phyloP scores from a whole-genome alignment of 73 alveolate genomes.

The Halteria grandinella region DNA sequence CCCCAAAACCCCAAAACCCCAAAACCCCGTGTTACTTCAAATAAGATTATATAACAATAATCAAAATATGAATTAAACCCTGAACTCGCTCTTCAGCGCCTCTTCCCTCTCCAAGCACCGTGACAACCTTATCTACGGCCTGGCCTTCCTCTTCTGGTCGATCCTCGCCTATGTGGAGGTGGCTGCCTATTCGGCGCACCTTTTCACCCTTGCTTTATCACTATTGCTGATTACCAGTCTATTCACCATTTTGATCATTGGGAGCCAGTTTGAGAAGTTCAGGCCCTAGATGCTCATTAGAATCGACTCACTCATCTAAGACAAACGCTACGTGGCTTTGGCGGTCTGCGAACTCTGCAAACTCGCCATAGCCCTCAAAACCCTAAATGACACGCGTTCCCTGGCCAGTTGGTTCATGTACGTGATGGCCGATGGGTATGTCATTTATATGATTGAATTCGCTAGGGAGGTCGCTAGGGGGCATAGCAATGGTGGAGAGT shows the following conservation, averaged over 20 bases:
- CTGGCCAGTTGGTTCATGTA: constrained; percentile 43
- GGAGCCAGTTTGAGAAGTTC: constrained; percentile 35
- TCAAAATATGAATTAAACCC: constrained; percentile 4
- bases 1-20: neutral
- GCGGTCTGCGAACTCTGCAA: constrained; percentile 6
- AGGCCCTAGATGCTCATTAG: constrained; percentile 13
- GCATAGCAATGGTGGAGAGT: no score
- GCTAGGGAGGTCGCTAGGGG: neutral
- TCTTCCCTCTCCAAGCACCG: neutral
- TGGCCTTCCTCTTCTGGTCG: constrained; percentile 30
- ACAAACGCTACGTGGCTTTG: constrained; percentile 38
- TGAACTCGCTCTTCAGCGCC: neutral
- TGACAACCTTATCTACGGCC: constrained; percentile 23
- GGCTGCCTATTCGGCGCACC: neutral
- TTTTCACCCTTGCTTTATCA: neutral
- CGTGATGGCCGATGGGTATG: constrained; percentile 18
- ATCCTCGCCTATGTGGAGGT: constrained; percentile 28
- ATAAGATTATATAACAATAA: neutral
- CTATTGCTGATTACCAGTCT: constrained; percentile 32
- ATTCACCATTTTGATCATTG: constrained; percentile 34
- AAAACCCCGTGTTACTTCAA: neutral
- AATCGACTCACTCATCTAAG: neutral
- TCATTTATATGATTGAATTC: constrained; percentile 7
- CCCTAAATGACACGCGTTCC: constrained; percentile 14
- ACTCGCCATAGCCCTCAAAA: constrained; percentile 4